Percentiles rank a stretch among this genome's conserved stretches.
Conservation (phyloP, 2,329 filamentous ascomycete species). For the Cryphonectria carpinicola region DNA sequence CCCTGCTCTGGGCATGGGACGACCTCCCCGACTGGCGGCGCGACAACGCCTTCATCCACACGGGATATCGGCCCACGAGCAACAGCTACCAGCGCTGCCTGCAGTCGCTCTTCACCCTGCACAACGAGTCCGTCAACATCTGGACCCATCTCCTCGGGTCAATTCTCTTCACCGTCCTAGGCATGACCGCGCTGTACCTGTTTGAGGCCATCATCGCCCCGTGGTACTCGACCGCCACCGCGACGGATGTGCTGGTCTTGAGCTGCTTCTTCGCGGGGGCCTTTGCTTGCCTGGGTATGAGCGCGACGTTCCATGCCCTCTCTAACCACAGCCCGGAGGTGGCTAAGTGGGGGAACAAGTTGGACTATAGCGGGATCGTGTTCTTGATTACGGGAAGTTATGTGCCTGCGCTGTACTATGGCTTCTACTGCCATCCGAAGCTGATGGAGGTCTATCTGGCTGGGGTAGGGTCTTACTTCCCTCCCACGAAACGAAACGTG, state of each 20-base stretch:
- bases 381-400: slow-evolving; percentile 90
- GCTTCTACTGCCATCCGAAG: slow-evolving; percentile 71
- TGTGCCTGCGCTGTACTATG: slow-evolving; percentile 86
- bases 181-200: slow-evolving; percentile 52
- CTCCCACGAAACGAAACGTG: not conserved
- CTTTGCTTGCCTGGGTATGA: slow-evolving; percentile 75
- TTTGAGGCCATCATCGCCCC: slow-evolving; percentile 58
- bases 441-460: slow-evolving; percentile 74
- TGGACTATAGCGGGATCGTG: slow-evolving; percentile 95
- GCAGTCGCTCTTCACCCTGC: slow-evolving; percentile 55
- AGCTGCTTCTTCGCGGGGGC: slow-evolving; percentile 79
- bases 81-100: slow-evolving; percentile 52
- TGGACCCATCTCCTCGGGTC: slow-evolving; percentile 70
- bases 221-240: slow-evolving; percentile 66
- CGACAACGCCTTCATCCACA: slow-evolving; percentile 60
- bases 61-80: slow-evolving; percentile 57
- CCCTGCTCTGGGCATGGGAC: slow-evolving; percentile 58
- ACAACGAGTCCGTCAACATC: slow-evolving; percentile 64
- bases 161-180: slow-evolving; percentile 52
- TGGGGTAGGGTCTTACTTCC: slow-evolving; percentile 60
- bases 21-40: slow-evolving; percentile 63
- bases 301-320: slow-evolving; percentile 82
- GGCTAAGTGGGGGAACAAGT: slow-evolving; percentile 82
- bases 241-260: slow-evolving; percentile 72
- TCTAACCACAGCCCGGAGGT: slow-evolving; percentile 82